Conservation (phyloP, 192 early-diverging fungal genomes). For the Backusella mclennaniae region DNA sequence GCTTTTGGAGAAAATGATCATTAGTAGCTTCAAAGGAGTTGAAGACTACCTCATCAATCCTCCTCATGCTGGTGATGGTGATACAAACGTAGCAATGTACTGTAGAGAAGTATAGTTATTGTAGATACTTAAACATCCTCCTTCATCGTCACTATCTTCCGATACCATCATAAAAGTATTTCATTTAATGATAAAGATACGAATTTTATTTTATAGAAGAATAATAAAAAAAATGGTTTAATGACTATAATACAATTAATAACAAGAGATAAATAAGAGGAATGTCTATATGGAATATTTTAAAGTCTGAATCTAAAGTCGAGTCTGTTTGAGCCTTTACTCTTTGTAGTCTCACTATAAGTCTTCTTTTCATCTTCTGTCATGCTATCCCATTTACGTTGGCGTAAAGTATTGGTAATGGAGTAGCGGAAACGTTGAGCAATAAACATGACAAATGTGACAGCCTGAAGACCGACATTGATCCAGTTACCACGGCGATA, state of each 20-base stretch:
- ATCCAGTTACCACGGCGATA: constrained; percentile 53
- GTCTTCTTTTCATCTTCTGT: constrained; percentile 47
- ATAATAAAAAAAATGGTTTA: background rate
- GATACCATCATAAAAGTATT: background rate
- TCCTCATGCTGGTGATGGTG: no score
- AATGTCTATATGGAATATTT: background rate
- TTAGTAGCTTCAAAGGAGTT: no score
- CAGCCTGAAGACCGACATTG: constrained; percentile 38
- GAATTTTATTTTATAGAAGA: background rate
- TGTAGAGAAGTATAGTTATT: no score
- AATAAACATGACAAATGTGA: constrained; percentile 38
- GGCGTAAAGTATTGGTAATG: constrained; percentile 43
- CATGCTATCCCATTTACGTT: constrained; percentile 46
- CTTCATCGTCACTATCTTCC: no score
- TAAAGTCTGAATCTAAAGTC: constrained; percentile 45
- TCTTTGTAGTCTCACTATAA: constrained; percentile 50
- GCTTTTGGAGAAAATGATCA: no score
- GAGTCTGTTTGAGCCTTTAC: constrained; percentile 48
- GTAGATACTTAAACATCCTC: no score
- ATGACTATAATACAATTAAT: constrained; percentile 1
- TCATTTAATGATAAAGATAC: no score
- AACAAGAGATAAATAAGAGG: background rate
- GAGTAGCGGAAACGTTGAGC: constrained; percentile 44
- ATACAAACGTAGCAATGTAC: background rate
- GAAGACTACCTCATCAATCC: no score